These are phyloP conservation scores for Gentiana straminea DNA, from an alignment of 257 asterid species.

Conservation along the genomic window DNA sequence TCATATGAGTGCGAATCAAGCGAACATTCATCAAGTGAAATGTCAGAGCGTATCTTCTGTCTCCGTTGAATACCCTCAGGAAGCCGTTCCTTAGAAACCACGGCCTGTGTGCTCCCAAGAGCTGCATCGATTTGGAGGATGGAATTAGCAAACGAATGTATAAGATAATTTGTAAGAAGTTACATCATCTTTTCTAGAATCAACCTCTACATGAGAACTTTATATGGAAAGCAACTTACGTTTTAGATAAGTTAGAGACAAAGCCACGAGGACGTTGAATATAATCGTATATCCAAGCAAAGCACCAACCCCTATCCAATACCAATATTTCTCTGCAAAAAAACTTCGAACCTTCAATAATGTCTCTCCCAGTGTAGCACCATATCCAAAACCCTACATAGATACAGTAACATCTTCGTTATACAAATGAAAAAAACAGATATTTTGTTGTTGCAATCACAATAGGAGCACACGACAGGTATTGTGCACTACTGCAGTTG, in stretches of 20 bases:
- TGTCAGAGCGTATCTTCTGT: constrained; percentile 23
- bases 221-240: constrained; percentile 41
- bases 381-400: constrained; percentile 48
- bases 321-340: constrained; percentile 84
- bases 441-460: no score
- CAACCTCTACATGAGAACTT: constrained; percentile 1
- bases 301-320: constrained; percentile 90
- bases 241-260: constrained; percentile 59
- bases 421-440: no score
- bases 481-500: no score
- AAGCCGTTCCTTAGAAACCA: constrained; percentile 52
- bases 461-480: no score
- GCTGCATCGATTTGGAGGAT: constrained; percentile 28
- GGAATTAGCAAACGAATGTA: background rate
- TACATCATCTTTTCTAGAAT: background rate
- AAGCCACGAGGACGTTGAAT: constrained; percentile 70
- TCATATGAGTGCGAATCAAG: constrained; percentile 66
- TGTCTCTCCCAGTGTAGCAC: constrained; percentile 55
- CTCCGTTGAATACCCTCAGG: constrained; percentile 39
- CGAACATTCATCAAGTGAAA: constrained; percentile 68
- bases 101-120: constrained; percentile 57
- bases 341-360: constrained; percentile 66
- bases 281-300: constrained; percentile 70
- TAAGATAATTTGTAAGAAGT: background rate
- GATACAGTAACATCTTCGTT: background rate